A percentile compares a stretch with the other conserved stretches of the same genome.
Conservation (phyloP, 768 basidiomycete species). For the Epithele typhae region DNA sequence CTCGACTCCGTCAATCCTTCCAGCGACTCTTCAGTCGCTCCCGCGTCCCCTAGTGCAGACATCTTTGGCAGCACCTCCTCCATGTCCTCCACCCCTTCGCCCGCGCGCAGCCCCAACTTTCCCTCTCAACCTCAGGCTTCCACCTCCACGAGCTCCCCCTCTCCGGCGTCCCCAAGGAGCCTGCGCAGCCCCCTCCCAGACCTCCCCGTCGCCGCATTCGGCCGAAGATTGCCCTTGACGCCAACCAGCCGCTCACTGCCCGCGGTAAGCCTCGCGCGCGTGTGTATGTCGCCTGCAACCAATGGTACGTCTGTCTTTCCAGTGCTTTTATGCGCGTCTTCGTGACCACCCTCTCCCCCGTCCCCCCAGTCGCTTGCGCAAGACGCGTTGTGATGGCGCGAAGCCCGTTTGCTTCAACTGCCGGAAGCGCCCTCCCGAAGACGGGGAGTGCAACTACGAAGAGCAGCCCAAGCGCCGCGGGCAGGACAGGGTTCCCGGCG, state of each 20-base stretch:
- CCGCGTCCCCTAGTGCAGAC: neutral
- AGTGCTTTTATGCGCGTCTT: slow-evolving; percentile 4
- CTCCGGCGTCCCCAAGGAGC: too few relatives aligned
- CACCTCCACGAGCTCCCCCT: too few relatives aligned
- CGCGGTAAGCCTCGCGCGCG: slow-evolving; percentile 73
- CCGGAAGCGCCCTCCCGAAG: slow-evolving; percentile 34
- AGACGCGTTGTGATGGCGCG: slow-evolving; percentile 78
- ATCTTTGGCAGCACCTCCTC: too few relatives aligned
- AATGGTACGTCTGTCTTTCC: slow-evolving; percentile 50
- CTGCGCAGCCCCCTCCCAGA: too few relatives aligned
- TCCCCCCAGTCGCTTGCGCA: slow-evolving; percentile 58
- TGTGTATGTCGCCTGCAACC: slow-evolving; percentile 77
- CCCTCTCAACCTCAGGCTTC: too few relatives aligned
- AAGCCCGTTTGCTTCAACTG: slow-evolving; percentile 76
- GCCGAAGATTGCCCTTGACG: slow-evolving; percentile 58
- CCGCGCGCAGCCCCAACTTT: too few relatives aligned
- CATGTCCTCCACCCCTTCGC: too few relatives aligned
- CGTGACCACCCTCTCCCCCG: neutral
- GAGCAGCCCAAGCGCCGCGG: slow-evolving; percentile 69
- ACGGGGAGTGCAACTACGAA: slow-evolving; percentile 58
- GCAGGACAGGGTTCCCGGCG: slow-evolving; percentile 21
- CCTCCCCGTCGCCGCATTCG: slow-evolving; percentile 5
- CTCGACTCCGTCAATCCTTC: neutral
- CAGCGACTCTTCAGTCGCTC: too few relatives aligned
- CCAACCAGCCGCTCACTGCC: slow-evolving; percentile 73